phyloP scores from a whole-genome alignment of 306 rosid genomes.

The Quercus agrifolia region DNA sequence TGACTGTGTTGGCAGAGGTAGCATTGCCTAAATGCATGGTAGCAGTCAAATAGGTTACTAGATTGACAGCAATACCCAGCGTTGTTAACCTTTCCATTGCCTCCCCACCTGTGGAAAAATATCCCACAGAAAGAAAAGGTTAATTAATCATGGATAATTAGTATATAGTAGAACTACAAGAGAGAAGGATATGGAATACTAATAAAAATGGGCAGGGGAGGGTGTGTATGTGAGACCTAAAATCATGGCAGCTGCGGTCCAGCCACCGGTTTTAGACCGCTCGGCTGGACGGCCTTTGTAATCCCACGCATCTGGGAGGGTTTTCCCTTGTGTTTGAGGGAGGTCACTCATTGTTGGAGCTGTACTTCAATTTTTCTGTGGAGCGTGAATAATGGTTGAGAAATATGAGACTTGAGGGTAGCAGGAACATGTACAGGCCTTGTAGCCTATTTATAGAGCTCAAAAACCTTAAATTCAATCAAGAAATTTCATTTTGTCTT shows the following conservation, averaged over 20 bases:
- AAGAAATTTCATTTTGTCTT: too few relatives aligned
- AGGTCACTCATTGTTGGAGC: conserved; percentile 21
- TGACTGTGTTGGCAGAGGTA: conserved; percentile 76
- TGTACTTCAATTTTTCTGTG: too few relatives aligned
- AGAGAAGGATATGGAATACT: too few relatives aligned
- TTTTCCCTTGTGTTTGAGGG: conserved; percentile 47
- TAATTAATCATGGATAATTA: not conserved
- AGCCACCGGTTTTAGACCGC: conserved; percentile 64
- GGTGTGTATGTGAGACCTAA: conserved; percentile 35
- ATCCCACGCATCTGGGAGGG: conserved; percentile 72
- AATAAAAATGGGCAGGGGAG: too few relatives aligned
- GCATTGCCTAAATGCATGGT: conserved; percentile 96
- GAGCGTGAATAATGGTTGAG: too few relatives aligned
- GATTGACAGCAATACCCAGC: conserved; percentile 80
- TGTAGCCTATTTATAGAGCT: too few relatives aligned
- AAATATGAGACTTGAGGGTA: too few relatives aligned
- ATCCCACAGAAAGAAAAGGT: not conserved
- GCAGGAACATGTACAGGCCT: too few relatives aligned
- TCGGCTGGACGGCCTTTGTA: conserved; percentile 68
- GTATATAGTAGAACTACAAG: too few relatives aligned
- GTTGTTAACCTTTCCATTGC: conserved; percentile 82
- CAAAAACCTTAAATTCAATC: too few relatives aligned
- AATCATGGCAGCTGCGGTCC: conserved; percentile 85
- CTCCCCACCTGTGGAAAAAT: conserved; percentile 58
- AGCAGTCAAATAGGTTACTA: conserved; percentile 75